Evolutionary conservation across 2,329 filamentous ascomycete genomes (phyloP).

Genomic region (Raffaelea deltoideospora): DNA sequence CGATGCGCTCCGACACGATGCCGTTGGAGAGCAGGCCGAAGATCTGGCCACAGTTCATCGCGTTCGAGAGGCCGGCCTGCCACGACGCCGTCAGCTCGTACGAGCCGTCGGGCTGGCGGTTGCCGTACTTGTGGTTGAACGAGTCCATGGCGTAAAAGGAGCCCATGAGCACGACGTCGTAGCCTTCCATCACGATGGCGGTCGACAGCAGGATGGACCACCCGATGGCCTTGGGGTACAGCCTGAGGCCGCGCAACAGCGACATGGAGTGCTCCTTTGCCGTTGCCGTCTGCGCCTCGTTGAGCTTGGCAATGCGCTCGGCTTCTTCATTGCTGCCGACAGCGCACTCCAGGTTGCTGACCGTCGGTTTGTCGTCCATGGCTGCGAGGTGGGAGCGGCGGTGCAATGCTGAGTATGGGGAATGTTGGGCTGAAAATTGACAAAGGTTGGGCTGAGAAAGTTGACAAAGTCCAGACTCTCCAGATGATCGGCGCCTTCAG

Average conservation of each 20-base stretch:
- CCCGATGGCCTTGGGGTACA: constrained; percentile 17
- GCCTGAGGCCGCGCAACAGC: constrained; percentile 6
- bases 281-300: neutral
- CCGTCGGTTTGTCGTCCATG: no score
- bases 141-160: constrained; percentile 15
- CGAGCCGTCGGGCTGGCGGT: neutral
- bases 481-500: no score
- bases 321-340: no score
- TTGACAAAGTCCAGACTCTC: no score
- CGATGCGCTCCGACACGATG: constrained; percentile 31
- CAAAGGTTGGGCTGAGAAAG: no score
- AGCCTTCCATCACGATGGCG: constrained; percentile 27
- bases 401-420: no score
- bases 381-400: no score
- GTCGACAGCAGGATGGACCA: constrained; percentile 14
- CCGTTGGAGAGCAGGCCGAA: constrained; percentile 39
- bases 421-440: no score
- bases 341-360: no score
- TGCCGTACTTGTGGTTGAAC: constrained; percentile 14
- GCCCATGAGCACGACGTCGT: constrained; percentile 13
- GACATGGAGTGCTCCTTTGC: constrained; percentile 3
- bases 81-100: constrained; percentile 26
- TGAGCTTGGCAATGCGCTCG: no score
- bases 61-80: constrained; percentile 28
- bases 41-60: constrained; percentile 37